Evolutionary conservation across 2,329 filamentous ascomycete species (phyloP).

Genomic region (Fusarium abutilonis): DNA sequence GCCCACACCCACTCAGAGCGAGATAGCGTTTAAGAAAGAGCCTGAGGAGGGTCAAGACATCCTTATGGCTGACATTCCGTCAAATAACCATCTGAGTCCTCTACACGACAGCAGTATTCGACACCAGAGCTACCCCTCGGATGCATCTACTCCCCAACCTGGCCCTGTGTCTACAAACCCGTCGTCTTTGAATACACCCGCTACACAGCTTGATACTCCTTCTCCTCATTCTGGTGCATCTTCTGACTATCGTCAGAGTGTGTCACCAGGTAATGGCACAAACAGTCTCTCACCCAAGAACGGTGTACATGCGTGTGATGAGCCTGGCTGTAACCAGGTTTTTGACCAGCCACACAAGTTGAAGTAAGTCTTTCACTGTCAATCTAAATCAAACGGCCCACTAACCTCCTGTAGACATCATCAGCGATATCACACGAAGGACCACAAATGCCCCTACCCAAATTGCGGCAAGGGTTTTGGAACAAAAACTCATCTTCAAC

Average conservation of each 20-base stretch:
- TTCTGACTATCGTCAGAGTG: slow-evolving; percentile 52
- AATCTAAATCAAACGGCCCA: background rate
- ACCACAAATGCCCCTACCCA: slow-evolving; percentile 65
- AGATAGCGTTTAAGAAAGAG: slow-evolving; percentile 32
- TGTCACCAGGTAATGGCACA: slow-evolving; percentile 48
- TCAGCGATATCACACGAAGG: slow-evolving; percentile 68
- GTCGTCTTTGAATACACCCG: slow-evolving; percentile 58
- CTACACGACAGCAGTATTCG: slow-evolving; percentile 40
- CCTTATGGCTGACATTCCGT: slow-evolving; percentile 42
- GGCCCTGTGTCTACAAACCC: slow-evolving; percentile 53
- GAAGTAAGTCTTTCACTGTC: slow-evolving; percentile 56
- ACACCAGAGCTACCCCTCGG: slow-evolving; percentile 51
- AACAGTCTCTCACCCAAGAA: slow-evolving; percentile 45
- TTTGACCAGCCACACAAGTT: slow-evolving; percentile 70
- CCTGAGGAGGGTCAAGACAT: slow-evolving; percentile 36
- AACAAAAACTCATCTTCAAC: slow-evolving; percentile 69
- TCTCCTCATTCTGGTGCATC: slow-evolving; percentile 52
- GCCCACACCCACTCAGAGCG: slow-evolving; percentile 42
- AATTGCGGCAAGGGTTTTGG: slow-evolving; percentile 67
- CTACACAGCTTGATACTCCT: slow-evolving; percentile 56
- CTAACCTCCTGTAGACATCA: slow-evolving; percentile 59
- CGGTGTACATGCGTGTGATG: slow-evolving; percentile 49
- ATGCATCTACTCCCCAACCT: slow-evolving; percentile 56
- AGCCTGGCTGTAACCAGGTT: slow-evolving; percentile 51
- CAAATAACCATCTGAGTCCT: slow-evolving; percentile 42